Conservation (phyloP, 2,329 filamentous ascomycete genomes). For the Colletotrichum musae region DNA sequence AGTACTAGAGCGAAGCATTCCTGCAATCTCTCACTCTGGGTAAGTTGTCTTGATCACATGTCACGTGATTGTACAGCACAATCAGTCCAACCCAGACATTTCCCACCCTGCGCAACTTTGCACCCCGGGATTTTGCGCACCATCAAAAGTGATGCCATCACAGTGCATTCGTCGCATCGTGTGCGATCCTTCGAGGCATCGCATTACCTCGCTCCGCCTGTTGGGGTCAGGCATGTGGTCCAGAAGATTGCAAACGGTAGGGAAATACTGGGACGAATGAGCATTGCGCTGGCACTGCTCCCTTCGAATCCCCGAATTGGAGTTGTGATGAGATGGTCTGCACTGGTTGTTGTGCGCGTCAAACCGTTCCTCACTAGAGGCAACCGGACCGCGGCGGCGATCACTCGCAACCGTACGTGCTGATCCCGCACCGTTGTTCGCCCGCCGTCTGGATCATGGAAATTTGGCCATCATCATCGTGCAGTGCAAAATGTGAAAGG, state of each 20-base stretch:
- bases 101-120: conserved; percentile 31
- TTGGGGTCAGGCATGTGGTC: too few relatives aligned
- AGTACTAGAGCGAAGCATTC: conserved; percentile 15
- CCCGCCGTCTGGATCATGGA: not conserved
- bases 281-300: not conserved
- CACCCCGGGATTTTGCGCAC: not conserved
- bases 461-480: not conserved
- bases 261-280: too few relatives aligned
- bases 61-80: conserved; percentile 33
- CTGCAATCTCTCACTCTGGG: not conserved
- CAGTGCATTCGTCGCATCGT: not conserved
- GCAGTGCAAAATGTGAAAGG: not conserved
- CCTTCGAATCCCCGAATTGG: too few relatives aligned
- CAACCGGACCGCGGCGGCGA: conserved; percentile 14
- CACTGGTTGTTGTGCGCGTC: not conserved
- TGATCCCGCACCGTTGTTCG: conserved; percentile 12
- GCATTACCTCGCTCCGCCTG: too few relatives aligned
- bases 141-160: conserved; percentile 13
- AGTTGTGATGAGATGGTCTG: not conserved
- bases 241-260: too few relatives aligned
- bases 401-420: conserved; percentile 26
- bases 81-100: conserved; percentile 1
- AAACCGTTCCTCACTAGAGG: conserved; percentile 32
- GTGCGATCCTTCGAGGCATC: too few relatives aligned
- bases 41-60: conserved; percentile 5